Evolutionary conservation across 177 flowering plant species (phyloP).

Genomic region (Vitis hybrid): DNA sequence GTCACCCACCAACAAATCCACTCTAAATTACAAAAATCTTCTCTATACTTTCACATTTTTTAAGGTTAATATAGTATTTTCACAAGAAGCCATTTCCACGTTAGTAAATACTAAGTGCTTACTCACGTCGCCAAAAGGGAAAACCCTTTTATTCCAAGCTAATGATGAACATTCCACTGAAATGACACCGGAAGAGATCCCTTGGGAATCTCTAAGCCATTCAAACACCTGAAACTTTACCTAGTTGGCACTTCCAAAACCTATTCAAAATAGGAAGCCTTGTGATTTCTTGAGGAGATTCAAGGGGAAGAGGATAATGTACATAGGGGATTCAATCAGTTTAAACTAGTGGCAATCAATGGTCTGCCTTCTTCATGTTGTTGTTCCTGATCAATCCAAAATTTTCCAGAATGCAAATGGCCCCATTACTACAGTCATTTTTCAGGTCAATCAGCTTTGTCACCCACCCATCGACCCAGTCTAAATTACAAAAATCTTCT

Average conservation of each 20-base stretch:
- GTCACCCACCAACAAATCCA: no score
- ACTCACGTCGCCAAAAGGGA: no score
- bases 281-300: slow-evolving; percentile 25
- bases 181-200: no score
- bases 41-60: not conserved
- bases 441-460: slow-evolving; percentile 25
- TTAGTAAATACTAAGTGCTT: no score
- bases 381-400: slow-evolving; percentile 28
- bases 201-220: no score
- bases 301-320: slow-evolving; percentile 53
- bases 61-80: no score
- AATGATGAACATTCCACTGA: no score
- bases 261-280: no score
- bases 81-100: no score
- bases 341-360: slow-evolving; percentile 50
- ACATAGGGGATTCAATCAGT: slow-evolving; percentile 57
- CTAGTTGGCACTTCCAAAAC: no score
- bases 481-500: not conserved
- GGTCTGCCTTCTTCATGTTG: slow-evolving; percentile 44
- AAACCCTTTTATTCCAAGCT: no score
- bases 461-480: not conserved
- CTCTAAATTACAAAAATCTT: not conserved
- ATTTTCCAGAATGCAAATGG: slow-evolving; percentile 7
- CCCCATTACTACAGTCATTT: slow-evolving; percentile 19
- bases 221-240: no score